phyloP scores from a whole-genome alignment of 2,329 filamentous ascomycete genomes.

The Aspergillus puulaauensis region DNA sequence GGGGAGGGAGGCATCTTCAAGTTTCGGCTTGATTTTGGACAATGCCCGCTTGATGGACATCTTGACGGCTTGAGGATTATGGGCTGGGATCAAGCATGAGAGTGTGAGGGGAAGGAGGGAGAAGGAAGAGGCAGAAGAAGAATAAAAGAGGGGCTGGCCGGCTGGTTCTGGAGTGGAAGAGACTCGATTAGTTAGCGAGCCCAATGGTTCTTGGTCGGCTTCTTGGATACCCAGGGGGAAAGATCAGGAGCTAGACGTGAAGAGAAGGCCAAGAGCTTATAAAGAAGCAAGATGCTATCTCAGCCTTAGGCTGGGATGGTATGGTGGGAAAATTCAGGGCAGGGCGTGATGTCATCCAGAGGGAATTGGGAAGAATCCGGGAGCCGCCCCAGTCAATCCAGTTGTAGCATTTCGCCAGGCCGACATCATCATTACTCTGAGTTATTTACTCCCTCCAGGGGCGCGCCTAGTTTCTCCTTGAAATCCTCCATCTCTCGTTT shows the following conservation, averaged over 20 bases:
- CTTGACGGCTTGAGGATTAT: constrained; percentile 17
- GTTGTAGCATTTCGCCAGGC: background rate
- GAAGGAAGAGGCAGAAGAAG: background rate
- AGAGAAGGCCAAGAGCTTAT: constrained; percentile 3
- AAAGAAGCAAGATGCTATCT: background rate
- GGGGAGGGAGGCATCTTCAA: constrained; percentile 24
- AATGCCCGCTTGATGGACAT: constrained; percentile 51
- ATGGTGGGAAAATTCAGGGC: background rate
- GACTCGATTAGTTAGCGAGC: background rate
- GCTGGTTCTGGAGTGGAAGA: background rate
- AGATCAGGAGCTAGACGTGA: background rate
- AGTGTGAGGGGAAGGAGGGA: background rate
- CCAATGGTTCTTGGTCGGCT: background rate
- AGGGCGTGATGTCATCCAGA: background rate
- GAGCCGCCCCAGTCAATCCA: background rate
- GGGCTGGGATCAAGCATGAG: background rate
- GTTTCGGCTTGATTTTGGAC: constrained; percentile 38
- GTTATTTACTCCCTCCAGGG: background rate
- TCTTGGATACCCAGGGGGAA: background rate
- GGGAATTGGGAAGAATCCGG: background rate
- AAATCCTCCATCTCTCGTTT: background rate
- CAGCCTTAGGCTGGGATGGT: background rate
- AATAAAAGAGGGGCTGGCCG: background rate
- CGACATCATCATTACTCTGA: background rate
- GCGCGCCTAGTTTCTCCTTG: background rate